phyloP scores from a whole-genome alignment of 2,329 filamentous ascomycete genomes.

The Fusarium duplospermum region DNA sequence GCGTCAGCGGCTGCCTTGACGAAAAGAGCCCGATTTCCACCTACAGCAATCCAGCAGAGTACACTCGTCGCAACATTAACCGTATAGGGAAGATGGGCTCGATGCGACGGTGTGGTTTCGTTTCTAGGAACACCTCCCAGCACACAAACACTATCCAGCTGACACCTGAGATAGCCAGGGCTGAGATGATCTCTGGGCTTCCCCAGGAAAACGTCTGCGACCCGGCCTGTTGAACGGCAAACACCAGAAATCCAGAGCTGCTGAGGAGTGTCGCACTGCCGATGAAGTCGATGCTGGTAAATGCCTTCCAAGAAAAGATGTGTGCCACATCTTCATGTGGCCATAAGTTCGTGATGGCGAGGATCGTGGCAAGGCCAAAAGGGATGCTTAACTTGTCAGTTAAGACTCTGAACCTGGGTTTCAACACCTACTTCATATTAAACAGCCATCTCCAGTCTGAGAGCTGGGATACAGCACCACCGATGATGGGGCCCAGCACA shows the following conservation, averaged over 20 bases:
- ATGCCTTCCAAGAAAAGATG: slow-evolving; percentile 55
- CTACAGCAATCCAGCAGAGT: slow-evolving; percentile 63
- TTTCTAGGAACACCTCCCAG: slow-evolving; percentile 63
- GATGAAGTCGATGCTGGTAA: slow-evolving; percentile 63
- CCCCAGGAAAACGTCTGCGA: slow-evolving; percentile 64
- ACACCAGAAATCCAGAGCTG: slow-evolving; percentile 66
- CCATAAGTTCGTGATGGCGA: slow-evolving; percentile 60
- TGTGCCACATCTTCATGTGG: slow-evolving; percentile 52
- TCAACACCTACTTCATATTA: slow-evolving; percentile 65
- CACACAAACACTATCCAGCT: slow-evolving; percentile 61
- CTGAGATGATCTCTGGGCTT: slow-evolving; percentile 61
- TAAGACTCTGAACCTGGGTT: not conserved
- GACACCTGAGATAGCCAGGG: slow-evolving; percentile 60
- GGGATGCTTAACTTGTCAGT: slow-evolving; percentile 57
- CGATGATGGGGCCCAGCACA: slow-evolving; percentile 68
- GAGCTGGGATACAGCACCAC: slow-evolving; percentile 65
- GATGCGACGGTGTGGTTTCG: slow-evolving; percentile 52
- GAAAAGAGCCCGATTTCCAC: slow-evolving; percentile 30
- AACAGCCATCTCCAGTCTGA: slow-evolving; percentile 71
- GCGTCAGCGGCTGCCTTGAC: slow-evolving; percentile 18
- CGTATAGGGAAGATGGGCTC: slow-evolving; percentile 67
- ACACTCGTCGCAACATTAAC: slow-evolving; percentile 61
- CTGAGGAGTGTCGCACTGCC: slow-evolving; percentile 63
- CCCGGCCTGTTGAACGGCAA: slow-evolving; percentile 67
- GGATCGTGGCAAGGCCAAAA: slow-evolving; percentile 59